These are phyloP conservation scores for Xylaria sp. DNA, from an alignment of 2,329 filamentous ascomycete genomes.

Conservation along the genomic window DNA sequence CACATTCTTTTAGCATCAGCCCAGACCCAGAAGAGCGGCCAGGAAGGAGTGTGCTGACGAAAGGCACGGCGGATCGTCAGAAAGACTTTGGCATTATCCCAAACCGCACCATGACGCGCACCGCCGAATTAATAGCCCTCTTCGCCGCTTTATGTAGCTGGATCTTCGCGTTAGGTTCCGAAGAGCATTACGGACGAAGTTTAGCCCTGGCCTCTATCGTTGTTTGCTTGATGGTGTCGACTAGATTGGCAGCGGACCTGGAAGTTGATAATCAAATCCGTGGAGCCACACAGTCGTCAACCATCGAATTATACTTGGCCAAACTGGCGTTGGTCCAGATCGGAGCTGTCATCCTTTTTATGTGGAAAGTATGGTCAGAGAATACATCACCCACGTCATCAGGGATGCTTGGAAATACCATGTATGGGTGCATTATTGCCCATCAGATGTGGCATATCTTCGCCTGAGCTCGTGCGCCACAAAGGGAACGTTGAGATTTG, in stretches of 20 bases:
- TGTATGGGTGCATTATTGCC: constrained; percentile 45
- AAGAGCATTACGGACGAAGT: constrained; percentile 45
- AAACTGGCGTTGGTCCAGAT: constrained; percentile 46
- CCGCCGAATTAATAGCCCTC: constrained; percentile 44
- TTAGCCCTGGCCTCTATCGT: constrained; percentile 46
- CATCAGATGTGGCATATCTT: constrained; percentile 50
- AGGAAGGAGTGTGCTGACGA: constrained; percentile 22
- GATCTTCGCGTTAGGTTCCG: constrained; percentile 43
- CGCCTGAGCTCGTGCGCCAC: constrained; percentile 25
- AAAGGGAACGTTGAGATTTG: neutral
- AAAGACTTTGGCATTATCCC: constrained; percentile 24
- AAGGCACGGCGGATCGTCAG: constrained; percentile 1
- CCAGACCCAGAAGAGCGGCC: constrained; percentile 45
- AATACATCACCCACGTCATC: constrained; percentile 35
- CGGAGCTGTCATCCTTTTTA: constrained; percentile 42
- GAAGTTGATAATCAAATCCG: constrained; percentile 44
- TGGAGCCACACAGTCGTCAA: constrained; percentile 39
- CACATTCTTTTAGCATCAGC: constrained; percentile 49
- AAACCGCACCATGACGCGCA: constrained; percentile 41
- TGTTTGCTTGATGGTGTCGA: constrained; percentile 47
- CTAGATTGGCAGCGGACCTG: constrained; percentile 48
- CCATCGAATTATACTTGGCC: constrained; percentile 43
- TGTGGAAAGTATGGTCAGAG: constrained; percentile 48
- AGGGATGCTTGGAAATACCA: constrained; percentile 44
- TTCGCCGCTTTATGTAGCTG: constrained; percentile 44